Evolutionary conservation across 176 grass and related monocot genomes (phyloP).

Genomic region (Saccharum spontaneum): DNA sequence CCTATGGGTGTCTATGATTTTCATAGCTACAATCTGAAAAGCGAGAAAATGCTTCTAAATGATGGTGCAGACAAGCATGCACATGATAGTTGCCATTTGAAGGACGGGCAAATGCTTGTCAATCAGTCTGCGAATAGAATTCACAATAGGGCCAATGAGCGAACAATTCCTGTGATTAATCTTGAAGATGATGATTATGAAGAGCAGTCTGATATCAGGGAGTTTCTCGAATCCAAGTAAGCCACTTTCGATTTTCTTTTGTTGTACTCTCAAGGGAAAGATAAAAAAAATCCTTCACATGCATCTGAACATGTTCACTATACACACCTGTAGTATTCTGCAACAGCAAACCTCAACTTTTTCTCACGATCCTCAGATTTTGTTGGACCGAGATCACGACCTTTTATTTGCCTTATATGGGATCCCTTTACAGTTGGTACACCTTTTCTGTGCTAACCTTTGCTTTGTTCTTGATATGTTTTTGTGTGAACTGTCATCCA

Average conservation of each 20-base stretch:
- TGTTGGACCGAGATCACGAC: neutral
- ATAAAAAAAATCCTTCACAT: conserved; percentile 18
- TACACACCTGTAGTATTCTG: conserved; percentile 26
- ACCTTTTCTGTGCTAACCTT: neutral
- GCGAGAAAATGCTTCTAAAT: conserved; percentile 23
- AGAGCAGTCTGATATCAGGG: conserved; percentile 38
- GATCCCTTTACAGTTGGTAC: neutral
- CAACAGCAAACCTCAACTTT: conserved; percentile 18
- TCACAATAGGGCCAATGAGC: conserved; percentile 1
- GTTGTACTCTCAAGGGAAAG: conserved; percentile 1
- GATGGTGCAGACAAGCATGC: neutral
- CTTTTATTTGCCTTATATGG: neutral
- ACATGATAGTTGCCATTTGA: conserved; percentile 3
- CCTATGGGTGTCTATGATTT: conserved; percentile 19
- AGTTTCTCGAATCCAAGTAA: conserved; percentile 48
- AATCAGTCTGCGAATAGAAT: conserved; percentile 18
- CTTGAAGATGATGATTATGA: conserved; percentile 34
- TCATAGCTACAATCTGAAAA: conserved; percentile 14
- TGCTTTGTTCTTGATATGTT: neutral
- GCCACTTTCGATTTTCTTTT: conserved; percentile 17
- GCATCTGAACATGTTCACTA: conserved; percentile 27
- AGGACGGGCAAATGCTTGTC: conserved; percentile 25
- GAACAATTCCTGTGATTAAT: conserved; percentile 47
- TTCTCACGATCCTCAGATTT: conserved; percentile 35
- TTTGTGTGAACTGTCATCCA: neutral